A percentile compares a stretch with the other conserved stretches of the same genome.
Evolutionary conservation across 78 protist species (phyloP).

Genomic region (Capsaspora owczarzaki): DNA sequence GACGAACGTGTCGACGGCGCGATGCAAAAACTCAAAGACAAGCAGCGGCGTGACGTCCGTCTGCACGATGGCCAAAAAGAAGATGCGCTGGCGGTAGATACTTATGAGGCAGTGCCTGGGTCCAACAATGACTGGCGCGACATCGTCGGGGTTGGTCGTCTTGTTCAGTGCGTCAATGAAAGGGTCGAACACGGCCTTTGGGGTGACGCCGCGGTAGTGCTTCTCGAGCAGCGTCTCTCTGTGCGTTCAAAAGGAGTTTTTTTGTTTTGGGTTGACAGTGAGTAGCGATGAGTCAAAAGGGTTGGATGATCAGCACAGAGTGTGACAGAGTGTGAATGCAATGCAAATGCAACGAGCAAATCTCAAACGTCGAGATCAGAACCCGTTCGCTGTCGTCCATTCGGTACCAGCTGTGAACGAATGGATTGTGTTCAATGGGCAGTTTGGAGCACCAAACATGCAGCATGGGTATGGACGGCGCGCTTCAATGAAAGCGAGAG

Average conservation of each 20-base stretch:
- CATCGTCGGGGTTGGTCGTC: not conserved
- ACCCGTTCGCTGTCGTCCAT: not conserved
- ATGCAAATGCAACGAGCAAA: too few species aligned
- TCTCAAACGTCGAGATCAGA: too few species aligned
- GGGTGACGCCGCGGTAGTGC: slow-evolving; percentile 55
- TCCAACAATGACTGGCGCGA: slow-evolving; percentile 32
- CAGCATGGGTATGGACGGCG: too few species aligned
- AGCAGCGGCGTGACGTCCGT: slow-evolving; percentile 49
- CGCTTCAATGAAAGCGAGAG: too few species aligned
- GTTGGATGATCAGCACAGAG: not conserved
- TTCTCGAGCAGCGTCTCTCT: slow-evolving; percentile 47
- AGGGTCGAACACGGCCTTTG: slow-evolving; percentile 43
- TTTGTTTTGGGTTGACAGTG: not conserved
- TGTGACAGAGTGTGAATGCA: not conserved
- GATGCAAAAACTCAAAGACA: slow-evolving; percentile 66
- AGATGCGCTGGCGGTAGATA: slow-evolving; percentile 13
- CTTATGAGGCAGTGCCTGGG: slow-evolving; percentile 53
- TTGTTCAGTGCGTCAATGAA: slow-evolving; percentile 27
- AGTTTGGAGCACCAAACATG: not conserved
- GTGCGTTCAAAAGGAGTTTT: not conserved
- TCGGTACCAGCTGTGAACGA: not conserved
- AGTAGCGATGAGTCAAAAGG: not conserved
- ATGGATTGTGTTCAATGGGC: not conserved
- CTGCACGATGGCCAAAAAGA: slow-evolving; percentile 1
- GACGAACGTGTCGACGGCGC: slow-evolving; percentile 58